These are phyloP conservation scores for Colletotrichum lindemuthianum DNA, from an alignment of 2,329 filamentous ascomycete species.

Conservation along the genomic window DNA sequence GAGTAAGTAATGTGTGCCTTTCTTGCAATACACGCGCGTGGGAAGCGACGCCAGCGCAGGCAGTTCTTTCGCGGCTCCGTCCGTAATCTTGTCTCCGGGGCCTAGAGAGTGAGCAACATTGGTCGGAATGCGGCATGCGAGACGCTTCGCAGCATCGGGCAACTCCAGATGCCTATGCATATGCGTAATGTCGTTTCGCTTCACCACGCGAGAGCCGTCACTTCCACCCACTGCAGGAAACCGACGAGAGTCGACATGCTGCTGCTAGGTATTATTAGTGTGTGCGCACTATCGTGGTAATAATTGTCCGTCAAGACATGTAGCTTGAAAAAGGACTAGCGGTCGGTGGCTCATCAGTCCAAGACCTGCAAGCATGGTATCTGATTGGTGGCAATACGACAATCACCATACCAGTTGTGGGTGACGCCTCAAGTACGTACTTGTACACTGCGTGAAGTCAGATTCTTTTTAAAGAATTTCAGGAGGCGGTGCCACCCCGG, in stretches of 20 bases:
- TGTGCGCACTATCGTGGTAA: neutral
- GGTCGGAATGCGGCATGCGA: no score
- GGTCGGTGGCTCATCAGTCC: constrained; percentile 30
- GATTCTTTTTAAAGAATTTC: constrained; percentile 37
- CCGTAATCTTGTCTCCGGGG: no score
- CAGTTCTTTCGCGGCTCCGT: no score
- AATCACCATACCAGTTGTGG: constrained; percentile 28
- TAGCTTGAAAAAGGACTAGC: constrained; percentile 30
- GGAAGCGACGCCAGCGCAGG: no score
- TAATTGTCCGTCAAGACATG: constrained; percentile 33
- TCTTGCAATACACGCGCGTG: no score
- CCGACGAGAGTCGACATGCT: constrained; percentile 19
- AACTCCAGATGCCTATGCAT: constrained; percentile 14
- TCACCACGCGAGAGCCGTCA: neutral
- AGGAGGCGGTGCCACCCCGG: constrained; percentile 36
- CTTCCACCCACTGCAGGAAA: constrained; percentile 4
- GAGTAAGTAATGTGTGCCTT: no score
- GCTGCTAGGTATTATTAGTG: no score
- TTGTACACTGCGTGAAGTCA: constrained; percentile 10
- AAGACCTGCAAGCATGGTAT: constrained; percentile 10
- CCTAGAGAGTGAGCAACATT: no score
- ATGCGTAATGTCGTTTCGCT: constrained; percentile 19
- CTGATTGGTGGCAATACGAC: constrained; percentile 36
- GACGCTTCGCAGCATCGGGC: constrained; percentile 18
- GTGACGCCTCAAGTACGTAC: neutral